Evolutionary conservation across 441 rosid genomes (phyloP).

Genomic region (Gossypium davidsonii): DNA sequence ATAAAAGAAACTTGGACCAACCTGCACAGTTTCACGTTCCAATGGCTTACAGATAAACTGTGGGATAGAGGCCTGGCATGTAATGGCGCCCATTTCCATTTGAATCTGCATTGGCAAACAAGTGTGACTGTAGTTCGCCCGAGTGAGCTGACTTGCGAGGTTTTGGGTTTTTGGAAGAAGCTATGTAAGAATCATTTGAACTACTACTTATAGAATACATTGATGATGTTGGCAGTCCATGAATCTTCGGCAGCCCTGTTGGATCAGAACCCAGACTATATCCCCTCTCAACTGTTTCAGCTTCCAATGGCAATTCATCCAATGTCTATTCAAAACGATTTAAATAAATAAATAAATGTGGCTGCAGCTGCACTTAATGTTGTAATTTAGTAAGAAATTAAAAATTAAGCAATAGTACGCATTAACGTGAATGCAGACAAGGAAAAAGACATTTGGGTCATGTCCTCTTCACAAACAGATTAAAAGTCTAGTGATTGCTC

Average conservation of each 20-base stretch:
- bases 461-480: neutral
- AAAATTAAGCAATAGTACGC: neutral
- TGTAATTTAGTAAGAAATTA: neutral
- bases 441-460: neutral
- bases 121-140: conserved; percentile 50
- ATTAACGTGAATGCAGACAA: neutral
- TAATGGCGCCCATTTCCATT: conserved; percentile 12
- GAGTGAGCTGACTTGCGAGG: conserved; percentile 60
- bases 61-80: conserved; percentile 15
- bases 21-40: conserved; percentile 3
- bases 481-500: neutral
- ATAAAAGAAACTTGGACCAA: conserved; percentile 1
- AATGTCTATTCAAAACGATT: conserved; percentile 46
- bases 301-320: conserved; percentile 95
- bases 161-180: conserved; percentile 48
- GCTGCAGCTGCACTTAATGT: neutral
- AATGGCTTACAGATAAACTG: conserved; percentile 15
- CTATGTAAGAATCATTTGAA: conserved; percentile 36
- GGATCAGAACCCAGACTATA: conserved; percentile 57
- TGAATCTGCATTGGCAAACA: conserved; percentile 20
- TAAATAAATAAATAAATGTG: neutral
- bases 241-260: conserved; percentile 67
- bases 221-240: conserved; percentile 62
- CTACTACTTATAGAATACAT: conserved; percentile 45
- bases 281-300: conserved; percentile 85